Evolutionary conservation across 202 grass and related monocot species (phyloP).

Genomic region (Dendrocalamus latiflorus): DNA sequence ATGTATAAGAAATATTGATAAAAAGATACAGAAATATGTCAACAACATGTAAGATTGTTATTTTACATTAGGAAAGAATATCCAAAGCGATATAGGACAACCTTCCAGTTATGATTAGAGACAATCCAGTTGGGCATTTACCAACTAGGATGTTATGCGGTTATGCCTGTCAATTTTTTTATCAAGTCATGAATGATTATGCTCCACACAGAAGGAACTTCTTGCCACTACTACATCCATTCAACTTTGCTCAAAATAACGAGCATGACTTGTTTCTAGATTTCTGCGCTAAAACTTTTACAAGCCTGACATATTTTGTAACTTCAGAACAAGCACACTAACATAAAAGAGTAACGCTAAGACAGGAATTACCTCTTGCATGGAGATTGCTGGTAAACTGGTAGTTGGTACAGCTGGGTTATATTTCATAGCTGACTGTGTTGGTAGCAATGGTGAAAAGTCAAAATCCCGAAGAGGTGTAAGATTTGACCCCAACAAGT

Average conservation of each 20-base stretch:
- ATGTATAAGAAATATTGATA: background rate
- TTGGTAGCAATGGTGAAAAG: constrained; percentile 61
- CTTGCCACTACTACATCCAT: background rate
- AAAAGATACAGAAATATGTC: background rate
- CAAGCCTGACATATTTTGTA: background rate
- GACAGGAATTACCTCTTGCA: constrained; percentile 64
- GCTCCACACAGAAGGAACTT: background rate
- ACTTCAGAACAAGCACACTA: constrained; percentile 8
- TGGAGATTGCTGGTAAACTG: constrained; percentile 56
- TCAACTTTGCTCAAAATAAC: background rate
- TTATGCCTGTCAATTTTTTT: background rate
- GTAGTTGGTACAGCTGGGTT: constrained; percentile 56
- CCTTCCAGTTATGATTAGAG: background rate
- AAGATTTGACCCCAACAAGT: constrained; percentile 60
- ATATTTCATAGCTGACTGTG: constrained; percentile 72
- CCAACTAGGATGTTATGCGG: background rate
- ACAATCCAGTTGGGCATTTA: background rate
- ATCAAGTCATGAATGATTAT: background rate
- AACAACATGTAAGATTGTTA: background rate
- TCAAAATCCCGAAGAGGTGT: constrained; percentile 70
- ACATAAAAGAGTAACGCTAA: background rate
- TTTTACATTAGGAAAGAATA: background rate
- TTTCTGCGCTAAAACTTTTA: background rate
- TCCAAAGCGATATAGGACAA: background rate
- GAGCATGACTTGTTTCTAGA: background rate